Evolutionary conservation across 495 filamentous ascomycete species (phyloP).

Genomic region (Xylaria palmicola): DNA sequence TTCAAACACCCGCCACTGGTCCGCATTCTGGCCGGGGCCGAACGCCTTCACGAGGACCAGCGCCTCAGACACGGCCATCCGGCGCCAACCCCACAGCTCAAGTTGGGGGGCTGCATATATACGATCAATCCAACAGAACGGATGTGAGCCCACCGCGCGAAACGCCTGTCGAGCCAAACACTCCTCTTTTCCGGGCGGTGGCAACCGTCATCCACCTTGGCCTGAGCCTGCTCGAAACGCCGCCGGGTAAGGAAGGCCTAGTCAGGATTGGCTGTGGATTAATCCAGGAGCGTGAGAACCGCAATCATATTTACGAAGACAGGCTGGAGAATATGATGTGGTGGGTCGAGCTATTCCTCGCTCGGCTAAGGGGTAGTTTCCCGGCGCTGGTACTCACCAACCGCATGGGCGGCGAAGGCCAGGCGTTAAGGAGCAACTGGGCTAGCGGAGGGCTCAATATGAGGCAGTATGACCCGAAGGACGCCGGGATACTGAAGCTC

Average conservation of each 20-base stretch:
- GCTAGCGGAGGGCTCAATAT: background rate
- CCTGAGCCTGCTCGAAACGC: too few species aligned
- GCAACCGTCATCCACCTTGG: too few species aligned
- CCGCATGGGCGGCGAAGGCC: background rate
- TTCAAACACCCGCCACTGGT: too few species aligned
- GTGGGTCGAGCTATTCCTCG: background rate
- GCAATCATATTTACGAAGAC: background rate
- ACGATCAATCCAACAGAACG: background rate
- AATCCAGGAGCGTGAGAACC: background rate
- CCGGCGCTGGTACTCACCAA: background rate
- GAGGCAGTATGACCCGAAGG: background rate
- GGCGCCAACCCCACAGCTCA: too few species aligned
- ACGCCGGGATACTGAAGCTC: background rate
- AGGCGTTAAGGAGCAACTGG: background rate
- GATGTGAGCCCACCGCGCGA: too few species aligned
- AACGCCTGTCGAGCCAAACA: too few species aligned
- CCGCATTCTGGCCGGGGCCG: too few species aligned
- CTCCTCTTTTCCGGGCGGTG: too few species aligned
- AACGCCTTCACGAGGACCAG: too few species aligned
- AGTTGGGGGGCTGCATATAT: background rate
- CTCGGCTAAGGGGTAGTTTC: background rate
- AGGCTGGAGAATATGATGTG: background rate
- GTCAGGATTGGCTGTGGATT: background rate
- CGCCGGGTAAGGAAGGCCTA: too few species aligned
- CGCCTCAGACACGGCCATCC: too few species aligned